A percentile compares a stretch with the other conserved stretches of the same genome.
Conservation (phyloP, 2,329 filamentous ascomycete species). For the Dothistroma septosporum region DNA sequence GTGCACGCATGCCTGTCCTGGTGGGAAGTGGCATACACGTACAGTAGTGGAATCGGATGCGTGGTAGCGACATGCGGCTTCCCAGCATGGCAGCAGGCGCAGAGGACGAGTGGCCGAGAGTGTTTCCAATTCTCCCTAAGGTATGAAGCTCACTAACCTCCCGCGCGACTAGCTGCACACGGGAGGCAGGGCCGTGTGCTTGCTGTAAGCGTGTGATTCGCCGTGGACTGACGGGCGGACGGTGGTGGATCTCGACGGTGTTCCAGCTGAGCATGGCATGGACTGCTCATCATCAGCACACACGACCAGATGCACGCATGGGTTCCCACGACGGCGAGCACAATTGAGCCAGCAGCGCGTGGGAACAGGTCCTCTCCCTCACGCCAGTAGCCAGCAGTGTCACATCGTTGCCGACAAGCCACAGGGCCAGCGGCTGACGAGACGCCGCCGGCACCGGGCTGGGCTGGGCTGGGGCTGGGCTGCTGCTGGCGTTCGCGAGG, state of each 20-base stretch:
- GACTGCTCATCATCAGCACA: background rate
- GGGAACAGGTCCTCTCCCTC: background rate
- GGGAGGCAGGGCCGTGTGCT: slow-evolving; percentile 3
- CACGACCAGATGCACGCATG: background rate
- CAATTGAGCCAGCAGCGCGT: background rate
- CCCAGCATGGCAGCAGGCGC: slow-evolving; percentile 10
- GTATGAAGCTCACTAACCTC: slow-evolving; percentile 14
- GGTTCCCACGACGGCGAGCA: background rate
- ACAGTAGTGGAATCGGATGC: background rate
- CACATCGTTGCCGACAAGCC: background rate
- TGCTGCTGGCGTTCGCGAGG: background rate
- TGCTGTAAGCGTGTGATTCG: slow-evolving; percentile 24
- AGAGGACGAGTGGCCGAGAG: slow-evolving; percentile 20
- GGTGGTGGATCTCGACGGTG: slow-evolving; percentile 15
- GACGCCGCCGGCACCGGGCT: background rate
- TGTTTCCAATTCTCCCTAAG: slow-evolving; percentile 3
- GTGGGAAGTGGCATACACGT: background rate
- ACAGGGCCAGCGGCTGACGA: background rate
- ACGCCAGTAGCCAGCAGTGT: too few relatives aligned
- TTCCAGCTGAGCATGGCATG: slow-evolving; percentile 12
- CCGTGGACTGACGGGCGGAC: slow-evolving; percentile 12
- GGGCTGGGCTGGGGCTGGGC: background rate
- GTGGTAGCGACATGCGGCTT: slow-evolving; percentile 9
- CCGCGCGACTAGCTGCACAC: slow-evolving; percentile 16
- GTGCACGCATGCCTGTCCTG: slow-evolving; percentile 4